These are phyloP conservation scores for Pulveroboletus sp. DNA, from an alignment of 768 basidiomycete species.

Conservation along the genomic window DNA sequence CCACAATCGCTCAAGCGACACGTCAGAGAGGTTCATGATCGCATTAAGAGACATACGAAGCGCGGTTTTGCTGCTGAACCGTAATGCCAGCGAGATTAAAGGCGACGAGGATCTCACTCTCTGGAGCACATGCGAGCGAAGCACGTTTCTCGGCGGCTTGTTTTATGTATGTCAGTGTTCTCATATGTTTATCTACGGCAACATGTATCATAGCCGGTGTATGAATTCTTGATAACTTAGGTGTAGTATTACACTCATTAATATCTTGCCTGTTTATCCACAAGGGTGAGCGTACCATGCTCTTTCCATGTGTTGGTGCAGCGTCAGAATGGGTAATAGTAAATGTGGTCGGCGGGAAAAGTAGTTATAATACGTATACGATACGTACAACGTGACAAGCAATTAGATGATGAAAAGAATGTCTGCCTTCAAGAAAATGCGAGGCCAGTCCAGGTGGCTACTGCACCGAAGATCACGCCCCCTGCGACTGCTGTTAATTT, in stretches of 20 bases:
- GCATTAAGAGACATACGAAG: conserved; percentile 13
- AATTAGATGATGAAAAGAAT: not conserved
- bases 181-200: not conserved
- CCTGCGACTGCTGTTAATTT: conserved; percentile 48
- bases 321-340: not conserved
- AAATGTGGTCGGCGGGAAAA: not conserved
- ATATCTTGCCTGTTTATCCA: not conserved
- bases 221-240: not conserved
- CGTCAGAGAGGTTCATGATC: conserved; percentile 16
- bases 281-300: not conserved
- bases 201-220: conserved; percentile 1
- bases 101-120: not conserved
- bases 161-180: not conserved
- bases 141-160: not conserved
- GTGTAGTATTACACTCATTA: conserved; percentile 1
- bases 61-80: not conserved
- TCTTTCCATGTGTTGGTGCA: not conserved
- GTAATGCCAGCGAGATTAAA: not conserved
- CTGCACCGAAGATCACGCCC: conserved; percentile 59
- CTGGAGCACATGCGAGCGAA: conserved; percentile 4
- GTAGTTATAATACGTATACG: not conserved
- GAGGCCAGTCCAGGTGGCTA: conserved; percentile 57
- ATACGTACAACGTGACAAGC: not conserved
- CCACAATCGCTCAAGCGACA: conserved; percentile 19
- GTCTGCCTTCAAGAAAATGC: conserved; percentile 42